Conservation (phyloP, 2,329 filamentous ascomycete genomes). For the Pseudocercospora vitis region DNA sequence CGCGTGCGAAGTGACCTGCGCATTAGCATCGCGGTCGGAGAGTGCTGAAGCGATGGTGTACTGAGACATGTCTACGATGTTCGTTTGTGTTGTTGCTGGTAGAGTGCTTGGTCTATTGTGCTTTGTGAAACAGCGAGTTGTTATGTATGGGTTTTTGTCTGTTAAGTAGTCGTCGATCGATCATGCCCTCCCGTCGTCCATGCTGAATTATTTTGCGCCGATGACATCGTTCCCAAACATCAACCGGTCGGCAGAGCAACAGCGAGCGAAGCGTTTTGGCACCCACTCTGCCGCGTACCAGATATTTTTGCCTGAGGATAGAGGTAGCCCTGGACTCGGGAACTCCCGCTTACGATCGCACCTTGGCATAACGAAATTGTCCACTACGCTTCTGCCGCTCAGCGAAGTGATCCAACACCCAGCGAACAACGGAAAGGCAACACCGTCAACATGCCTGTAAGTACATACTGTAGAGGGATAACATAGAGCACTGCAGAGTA, state of each 20-base stretch:
- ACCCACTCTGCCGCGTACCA: neutral
- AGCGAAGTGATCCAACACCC: slow-evolving; percentile 18
- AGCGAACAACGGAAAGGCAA: slow-evolving; percentile 20
- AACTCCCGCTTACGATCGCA: slow-evolving; percentile 9
- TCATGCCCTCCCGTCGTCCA: neutral
- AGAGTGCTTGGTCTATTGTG: neutral
- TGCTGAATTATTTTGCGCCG: slow-evolving; percentile 2
- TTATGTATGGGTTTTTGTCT: neutral
- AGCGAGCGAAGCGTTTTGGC: slow-evolving; percentile 3
- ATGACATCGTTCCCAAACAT: slow-evolving; percentile 15
- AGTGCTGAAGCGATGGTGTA: slow-evolving; percentile 29
- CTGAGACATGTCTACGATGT: slow-evolving; percentile 18
- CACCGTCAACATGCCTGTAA: slow-evolving; percentile 39
- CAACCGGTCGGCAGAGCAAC: slow-evolving; percentile 10
- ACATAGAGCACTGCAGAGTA: neutral
- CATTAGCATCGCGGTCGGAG: slow-evolving; percentile 29
- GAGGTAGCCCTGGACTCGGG: neutral
- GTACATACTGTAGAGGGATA: slow-evolving; percentile 15
- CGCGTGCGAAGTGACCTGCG: slow-evolving; percentile 24
- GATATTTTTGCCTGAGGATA: slow-evolving; percentile 8
- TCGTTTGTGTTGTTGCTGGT: neutral
- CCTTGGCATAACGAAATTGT: slow-evolving; percentile 11
- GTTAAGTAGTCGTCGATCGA: neutral
- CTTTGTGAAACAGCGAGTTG: no score
- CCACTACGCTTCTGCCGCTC: neutral